Evolutionary conservation across 306 rosid genomes (phyloP).

Genomic region (Malus orientalis): DNA sequence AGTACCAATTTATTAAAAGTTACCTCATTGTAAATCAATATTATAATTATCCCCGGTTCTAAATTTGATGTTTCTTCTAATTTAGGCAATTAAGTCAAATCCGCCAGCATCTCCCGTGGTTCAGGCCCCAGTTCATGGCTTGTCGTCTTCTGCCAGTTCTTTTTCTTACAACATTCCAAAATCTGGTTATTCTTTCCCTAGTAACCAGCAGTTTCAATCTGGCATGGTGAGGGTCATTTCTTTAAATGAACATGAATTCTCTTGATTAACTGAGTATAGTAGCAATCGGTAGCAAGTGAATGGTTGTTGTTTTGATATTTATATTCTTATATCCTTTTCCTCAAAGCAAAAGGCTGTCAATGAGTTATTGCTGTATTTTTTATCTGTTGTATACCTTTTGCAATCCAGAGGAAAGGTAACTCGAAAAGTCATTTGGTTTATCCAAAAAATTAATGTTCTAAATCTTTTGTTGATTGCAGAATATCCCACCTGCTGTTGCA

Average conservation of each 20-base stretch:
- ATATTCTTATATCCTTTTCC: not conserved
- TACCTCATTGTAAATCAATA: not conserved
- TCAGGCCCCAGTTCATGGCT: conserved; percentile 40
- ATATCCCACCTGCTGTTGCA: conserved; percentile 23
- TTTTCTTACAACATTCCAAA: conserved; percentile 44
- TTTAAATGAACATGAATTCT: not conserved
- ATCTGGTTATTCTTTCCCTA: conserved; percentile 17
- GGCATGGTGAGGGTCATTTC: conserved; percentile 23
- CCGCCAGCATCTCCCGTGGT: conserved; percentile 18
- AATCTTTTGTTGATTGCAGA: conserved; percentile 38
- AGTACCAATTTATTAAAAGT: conserved; percentile 12
- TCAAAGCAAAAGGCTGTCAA: not conserved
- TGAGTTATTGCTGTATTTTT: not conserved
- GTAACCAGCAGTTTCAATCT: conserved; percentile 32
- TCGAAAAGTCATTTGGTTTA: not conserved
- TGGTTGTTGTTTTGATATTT: not conserved
- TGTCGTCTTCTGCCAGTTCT: conserved; percentile 26
- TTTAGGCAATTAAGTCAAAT: conserved; percentile 31
- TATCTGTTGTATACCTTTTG: not conserved
- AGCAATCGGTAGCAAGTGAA: not conserved
- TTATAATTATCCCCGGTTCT: not conserved
- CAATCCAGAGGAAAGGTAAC: not conserved
- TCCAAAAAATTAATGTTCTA: not conserved
- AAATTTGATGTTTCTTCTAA: not conserved
- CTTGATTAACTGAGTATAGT: not conserved